These are phyloP conservation scores for Posidonia oceanica DNA, from an alignment of 116 monocot species.

Conservation along the genomic window DNA sequence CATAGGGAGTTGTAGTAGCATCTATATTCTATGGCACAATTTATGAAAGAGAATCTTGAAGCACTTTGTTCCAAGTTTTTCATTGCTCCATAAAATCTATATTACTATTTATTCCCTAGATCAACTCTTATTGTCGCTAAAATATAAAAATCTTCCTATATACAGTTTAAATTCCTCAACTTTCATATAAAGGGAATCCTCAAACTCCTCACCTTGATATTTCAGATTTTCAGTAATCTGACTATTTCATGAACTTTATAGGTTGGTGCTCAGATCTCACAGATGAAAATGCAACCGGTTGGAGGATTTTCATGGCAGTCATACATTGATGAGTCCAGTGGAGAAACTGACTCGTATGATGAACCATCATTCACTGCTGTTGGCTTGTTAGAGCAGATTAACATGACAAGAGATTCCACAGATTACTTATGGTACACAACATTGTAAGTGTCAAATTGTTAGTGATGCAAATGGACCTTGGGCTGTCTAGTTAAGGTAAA, in stretches of 20 bases:
- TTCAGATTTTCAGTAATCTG: no score
- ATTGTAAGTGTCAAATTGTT: conserved; percentile 36
- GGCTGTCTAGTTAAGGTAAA: neutral
- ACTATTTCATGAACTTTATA: conserved; percentile 24
- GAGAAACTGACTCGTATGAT: conserved; percentile 31
- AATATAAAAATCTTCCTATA: no score
- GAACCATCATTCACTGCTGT: conserved; percentile 34
- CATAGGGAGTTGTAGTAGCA: no score
- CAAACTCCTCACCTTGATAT: no score
- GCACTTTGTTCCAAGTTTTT: no score
- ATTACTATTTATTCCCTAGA: no score
- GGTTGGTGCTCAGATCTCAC: conserved; percentile 28
- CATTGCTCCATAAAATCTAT: no score
- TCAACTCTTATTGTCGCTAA: no score
- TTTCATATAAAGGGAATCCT: no score
- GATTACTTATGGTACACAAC: conserved; percentile 92
- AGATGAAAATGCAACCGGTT: conserved; percentile 39
- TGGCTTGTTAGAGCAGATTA: conserved; percentile 65
- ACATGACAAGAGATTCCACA: conserved; percentile 47
- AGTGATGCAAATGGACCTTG: neutral
- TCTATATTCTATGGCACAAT: no score
- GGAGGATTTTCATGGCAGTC: conserved; percentile 58
- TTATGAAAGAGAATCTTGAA: no score
- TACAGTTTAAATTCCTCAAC: no score
- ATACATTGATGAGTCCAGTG: conserved; percentile 22